A percentile compares a stretch with the other conserved stretches of the same genome.
Evolutionary conservation across 179 eudicot genomes (phyloP).

Genomic region (Amaranthus tricolor): DNA sequence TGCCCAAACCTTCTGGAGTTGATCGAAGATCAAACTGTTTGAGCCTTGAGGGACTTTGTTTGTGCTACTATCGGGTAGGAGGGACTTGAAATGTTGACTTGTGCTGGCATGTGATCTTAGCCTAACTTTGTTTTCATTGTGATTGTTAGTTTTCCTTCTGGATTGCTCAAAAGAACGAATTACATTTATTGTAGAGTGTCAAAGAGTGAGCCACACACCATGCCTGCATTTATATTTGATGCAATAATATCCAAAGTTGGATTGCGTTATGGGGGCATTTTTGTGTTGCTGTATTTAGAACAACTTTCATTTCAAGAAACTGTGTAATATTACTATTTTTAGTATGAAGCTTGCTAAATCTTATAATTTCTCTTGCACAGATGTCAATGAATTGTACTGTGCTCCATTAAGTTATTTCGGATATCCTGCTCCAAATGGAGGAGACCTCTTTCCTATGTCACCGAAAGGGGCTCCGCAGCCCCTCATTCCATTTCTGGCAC

Average conservation of each 20-base stretch:
- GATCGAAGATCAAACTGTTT: not conserved
- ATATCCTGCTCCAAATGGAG: constrained; percentile 31
- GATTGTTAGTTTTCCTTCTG: not conserved
- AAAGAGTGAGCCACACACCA: not conserved
- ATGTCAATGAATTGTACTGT: constrained; percentile 32
- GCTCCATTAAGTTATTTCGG: constrained; percentile 27
- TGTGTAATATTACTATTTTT: not conserved
- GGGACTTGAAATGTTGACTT: not conserved
- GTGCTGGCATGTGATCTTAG: not conserved
- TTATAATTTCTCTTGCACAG: constrained; percentile 36
- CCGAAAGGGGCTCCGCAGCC: constrained; percentile 85
- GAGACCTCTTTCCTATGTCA: constrained; percentile 57
- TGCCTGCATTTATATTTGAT: not conserved
- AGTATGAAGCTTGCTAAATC: not conserved
- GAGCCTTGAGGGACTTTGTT: not conserved
- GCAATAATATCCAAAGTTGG: not conserved
- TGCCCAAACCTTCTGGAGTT: not conserved
- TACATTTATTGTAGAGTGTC: not conserved
- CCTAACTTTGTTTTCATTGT: not conserved
- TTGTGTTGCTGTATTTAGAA: not conserved
- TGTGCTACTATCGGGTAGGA: not conserved
- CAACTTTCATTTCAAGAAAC: not conserved
- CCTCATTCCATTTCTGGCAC: constrained; percentile 74
- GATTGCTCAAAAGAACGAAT: not conserved
- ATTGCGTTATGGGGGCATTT: not conserved